phyloP scores from a whole-genome alignment of 371 early-diverging fungal species.

The Rhizopus delemar region DNA sequence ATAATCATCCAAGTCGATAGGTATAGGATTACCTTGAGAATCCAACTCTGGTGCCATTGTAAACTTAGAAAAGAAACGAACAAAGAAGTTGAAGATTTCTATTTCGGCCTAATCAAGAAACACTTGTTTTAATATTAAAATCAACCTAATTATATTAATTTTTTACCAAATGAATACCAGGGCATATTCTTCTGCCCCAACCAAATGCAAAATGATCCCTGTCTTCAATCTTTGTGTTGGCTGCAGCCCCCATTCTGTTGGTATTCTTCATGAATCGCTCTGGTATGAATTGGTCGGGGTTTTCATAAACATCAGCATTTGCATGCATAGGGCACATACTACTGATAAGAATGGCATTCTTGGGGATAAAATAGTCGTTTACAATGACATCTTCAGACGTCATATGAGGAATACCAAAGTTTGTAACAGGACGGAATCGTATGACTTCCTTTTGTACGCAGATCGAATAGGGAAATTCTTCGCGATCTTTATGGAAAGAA shows the following conservation, averaged over 20 bases:
- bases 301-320: constrained; percentile 18
- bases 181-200: constrained; percentile 13
- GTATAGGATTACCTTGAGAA: constrained; percentile 4
- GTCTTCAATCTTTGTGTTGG: constrained; percentile 3
- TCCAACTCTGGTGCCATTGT: constrained; percentile 8
- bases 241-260: constrained; percentile 6
- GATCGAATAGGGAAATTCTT: constrained; percentile 21
- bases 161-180: constrained; percentile 5
- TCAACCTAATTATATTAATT: too few species aligned
- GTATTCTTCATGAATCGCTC: constrained; percentile 34
- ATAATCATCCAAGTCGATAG: constrained; percentile 1
- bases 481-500: constrained; percentile 19
- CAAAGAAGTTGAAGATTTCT: constrained; percentile 2
- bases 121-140: neutral
- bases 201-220: constrained; percentile 14
- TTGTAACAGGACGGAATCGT: constrained; percentile 18
- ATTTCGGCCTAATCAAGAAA: constrained; percentile 7
- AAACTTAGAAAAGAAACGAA: neutral
- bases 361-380: constrained; percentile 26
- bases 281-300: constrained; percentile 32
- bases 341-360: constrained; percentile 20
- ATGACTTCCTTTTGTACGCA: constrained; percentile 30
- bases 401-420: constrained; percentile 20
- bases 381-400: constrained; percentile 22
- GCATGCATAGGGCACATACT: constrained; percentile 25